phyloP scores from a whole-genome alignment of 768 basidiomycete species.

The Boletus sp. region DNA sequence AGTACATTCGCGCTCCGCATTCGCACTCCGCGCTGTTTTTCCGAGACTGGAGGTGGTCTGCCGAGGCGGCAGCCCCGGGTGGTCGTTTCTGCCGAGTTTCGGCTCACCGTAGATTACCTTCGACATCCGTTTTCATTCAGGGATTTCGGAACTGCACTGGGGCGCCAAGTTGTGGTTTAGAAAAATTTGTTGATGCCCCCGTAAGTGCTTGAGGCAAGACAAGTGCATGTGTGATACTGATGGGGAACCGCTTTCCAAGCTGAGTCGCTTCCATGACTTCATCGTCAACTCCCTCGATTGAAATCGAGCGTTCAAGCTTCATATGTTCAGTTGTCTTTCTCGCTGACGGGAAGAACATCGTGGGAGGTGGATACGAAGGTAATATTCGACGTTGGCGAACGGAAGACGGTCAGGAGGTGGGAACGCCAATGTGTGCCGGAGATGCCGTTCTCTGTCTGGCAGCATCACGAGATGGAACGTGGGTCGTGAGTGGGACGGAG shows the following conservation, averaged over 20 bases:
- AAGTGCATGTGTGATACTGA: background rate
- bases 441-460: background rate
- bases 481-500: conserved; percentile 3
- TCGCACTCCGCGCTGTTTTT: too few species aligned
- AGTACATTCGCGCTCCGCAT: too few species aligned
- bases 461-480: conserved; percentile 3
- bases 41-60: too few species aligned
- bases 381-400: conserved; percentile 3
- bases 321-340: conserved; percentile 8
- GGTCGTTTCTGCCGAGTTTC: too few species aligned
- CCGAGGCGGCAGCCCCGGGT: too few species aligned
- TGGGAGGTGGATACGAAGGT: conserved; percentile 6
- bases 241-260: background rate
- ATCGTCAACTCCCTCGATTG: background rate
- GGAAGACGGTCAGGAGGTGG: conserved; percentile 4
- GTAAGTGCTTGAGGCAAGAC: background rate
- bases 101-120: too few species aligned
- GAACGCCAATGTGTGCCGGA: background rate
- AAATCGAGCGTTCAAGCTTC: background rate
- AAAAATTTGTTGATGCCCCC: background rate
- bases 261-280: background rate
- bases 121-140: too few species aligned
- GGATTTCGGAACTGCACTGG: too few species aligned
- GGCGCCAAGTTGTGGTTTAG: background rate
- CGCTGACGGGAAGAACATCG: background rate